Percentiles rank a stretch among this genome's conserved stretches.
These are phyloP conservation scores for Pseudotulostoma volvatum DNA, from an alignment of 495 filamentous ascomycete species.

Conservation along the genomic window DNA sequence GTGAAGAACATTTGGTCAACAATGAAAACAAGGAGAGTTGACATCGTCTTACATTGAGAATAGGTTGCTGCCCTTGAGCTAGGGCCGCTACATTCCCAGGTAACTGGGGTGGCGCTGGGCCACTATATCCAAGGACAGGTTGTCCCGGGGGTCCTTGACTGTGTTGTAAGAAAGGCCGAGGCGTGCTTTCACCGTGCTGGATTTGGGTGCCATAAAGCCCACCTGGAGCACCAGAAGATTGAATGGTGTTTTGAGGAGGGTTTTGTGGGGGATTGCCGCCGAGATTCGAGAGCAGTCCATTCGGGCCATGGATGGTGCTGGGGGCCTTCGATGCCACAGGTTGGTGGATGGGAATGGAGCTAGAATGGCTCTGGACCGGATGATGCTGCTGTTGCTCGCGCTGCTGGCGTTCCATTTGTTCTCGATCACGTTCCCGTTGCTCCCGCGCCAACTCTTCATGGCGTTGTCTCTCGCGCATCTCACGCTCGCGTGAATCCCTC, in stretches of 20 bases:
- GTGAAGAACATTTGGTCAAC: no score
- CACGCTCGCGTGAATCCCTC: slow-evolving; percentile 33
- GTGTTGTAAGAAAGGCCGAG: slow-evolving; percentile 48
- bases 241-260: slow-evolving; percentile 31
- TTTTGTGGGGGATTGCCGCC: slow-evolving; percentile 29
- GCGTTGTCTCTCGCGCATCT: slow-evolving; percentile 31
- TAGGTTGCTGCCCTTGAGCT: slow-evolving; percentile 82
- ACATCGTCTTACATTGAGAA: slow-evolving; percentile 60
- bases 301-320: slow-evolving; percentile 70
- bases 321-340: slow-evolving; percentile 71
- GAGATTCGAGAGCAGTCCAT: slow-evolving; percentile 66
- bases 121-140: slow-evolving; percentile 43
- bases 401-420: slow-evolving; percentile 33
- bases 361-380: slow-evolving; percentile 68
- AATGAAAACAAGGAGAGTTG: no score
- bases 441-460: slow-evolving; percentile 50
- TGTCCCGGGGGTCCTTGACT: slow-evolving; percentile 36
- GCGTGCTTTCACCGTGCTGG: slow-evolving; percentile 40
- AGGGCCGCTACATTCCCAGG: slow-evolving; percentile 42
- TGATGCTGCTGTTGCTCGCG: slow-evolving; percentile 41
- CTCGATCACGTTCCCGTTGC: slow-evolving; percentile 44
- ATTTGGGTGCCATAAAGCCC: slow-evolving; percentile 52
- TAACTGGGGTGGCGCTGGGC: slow-evolving; percentile 26
- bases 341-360: slow-evolving; percentile 75
- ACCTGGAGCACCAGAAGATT: slow-evolving; percentile 42